Evolutionary conservation across 2,329 filamentous ascomycete species (phyloP), one percentile per base, ranked within the genome.

Genomic region (Alternaria consortialis): DNA sequence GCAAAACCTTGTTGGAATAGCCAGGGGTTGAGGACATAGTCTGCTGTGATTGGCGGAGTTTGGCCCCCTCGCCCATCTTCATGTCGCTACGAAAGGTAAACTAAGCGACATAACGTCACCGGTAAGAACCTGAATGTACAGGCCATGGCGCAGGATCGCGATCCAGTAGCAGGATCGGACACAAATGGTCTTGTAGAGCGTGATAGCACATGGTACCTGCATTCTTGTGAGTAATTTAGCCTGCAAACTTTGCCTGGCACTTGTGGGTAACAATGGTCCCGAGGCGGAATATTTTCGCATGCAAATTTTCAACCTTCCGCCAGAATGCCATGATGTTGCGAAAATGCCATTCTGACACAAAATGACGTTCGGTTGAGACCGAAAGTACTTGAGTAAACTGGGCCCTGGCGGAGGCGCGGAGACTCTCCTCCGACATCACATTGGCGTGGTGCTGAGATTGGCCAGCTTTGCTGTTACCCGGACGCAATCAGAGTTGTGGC

Each of bases 81-180:
- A 54, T 55, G 39, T 53, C 29, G 37, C 55, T 27, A 25, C 46
- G 58, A 52, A 56, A 42, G 61, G 63, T 53, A 44, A 52, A 63
- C 66, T 64, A 70, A 74, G 67, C 53, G 48, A 62, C 53, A 71
- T 59, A 68, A 70, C 74, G 74, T 77, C 74, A 77, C 69, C n/a
- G 58, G 62, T 36, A 59, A 57, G 47, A 57, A 57, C 50, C 56
- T 58, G 29, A 40, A 51, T 47, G 63, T 59, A 62, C 27, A 60
- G 62, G 59, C 57, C 57, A 64, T 48, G 52, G 60, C 36, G 55
- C 64, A 64, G 60, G 57, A 72, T 74, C 68, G 68, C 63, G 70
- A 76, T 74, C 69, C 36, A 32, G 23, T 56, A 43, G 31, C 23
- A 25, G 50, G 65, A 62, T 58, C 69, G 44, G 65, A 39, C 31